phyloP scores from a whole-genome alignment of 2,329 filamentous ascomycete genomes.

The Alternaria panax region DNA sequence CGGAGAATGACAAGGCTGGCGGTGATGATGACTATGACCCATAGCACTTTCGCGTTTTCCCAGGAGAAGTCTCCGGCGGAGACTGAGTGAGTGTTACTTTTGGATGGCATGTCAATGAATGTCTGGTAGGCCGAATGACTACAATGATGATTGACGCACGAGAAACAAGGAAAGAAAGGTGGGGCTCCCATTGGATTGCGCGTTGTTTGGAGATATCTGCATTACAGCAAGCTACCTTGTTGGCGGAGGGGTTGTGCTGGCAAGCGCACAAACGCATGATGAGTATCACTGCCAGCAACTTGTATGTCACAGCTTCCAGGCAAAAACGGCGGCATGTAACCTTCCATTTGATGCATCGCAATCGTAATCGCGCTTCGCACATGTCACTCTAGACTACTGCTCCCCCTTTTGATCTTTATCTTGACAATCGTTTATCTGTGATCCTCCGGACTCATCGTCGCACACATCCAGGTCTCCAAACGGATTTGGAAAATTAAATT shows the following conservation, averaged over 20 bases:
- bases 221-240: not conserved
- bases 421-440: not conserved
- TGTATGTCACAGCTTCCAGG: not conserved
- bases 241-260: not conserved
- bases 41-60: slow-evolving; percentile 1
- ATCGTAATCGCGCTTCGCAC: not conserved
- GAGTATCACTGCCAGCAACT: not conserved
- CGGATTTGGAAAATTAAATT: not conserved
- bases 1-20: not conserved
- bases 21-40: not conserved
- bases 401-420: not conserved
- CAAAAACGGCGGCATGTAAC: not conserved
- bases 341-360: not conserved
- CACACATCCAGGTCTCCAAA: not conserved
- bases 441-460: not conserved
- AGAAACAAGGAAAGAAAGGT: not conserved
- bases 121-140: not conserved
- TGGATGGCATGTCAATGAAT: not conserved
- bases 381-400: too few relatives aligned
- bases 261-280: not conserved
- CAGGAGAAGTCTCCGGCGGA: slow-evolving; percentile 5
- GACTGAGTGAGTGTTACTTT: not conserved
- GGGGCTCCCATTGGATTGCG: not conserved
- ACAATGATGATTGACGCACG: not conserved
- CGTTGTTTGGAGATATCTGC: not conserved